phyloP scores from a whole-genome alignment of 306 rosid species.

The Luffa acutangula region DNA sequence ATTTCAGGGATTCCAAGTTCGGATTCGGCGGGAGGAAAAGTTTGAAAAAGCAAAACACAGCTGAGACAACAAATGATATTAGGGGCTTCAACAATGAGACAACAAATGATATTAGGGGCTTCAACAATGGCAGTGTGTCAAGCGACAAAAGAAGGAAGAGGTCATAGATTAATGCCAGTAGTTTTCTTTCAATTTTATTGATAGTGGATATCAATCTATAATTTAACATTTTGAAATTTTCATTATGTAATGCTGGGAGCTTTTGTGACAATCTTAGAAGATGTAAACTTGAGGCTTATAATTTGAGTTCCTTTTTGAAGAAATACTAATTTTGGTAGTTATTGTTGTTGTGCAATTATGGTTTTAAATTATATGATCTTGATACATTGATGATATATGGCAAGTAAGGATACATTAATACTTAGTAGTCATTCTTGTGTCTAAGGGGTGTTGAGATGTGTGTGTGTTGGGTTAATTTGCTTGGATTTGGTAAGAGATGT shows the following conservation, averaged over 20 bases:
- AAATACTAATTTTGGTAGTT: not conserved
- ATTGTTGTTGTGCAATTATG: not conserved
- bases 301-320: not conserved
- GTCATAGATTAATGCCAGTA: slow-evolving; percentile 5
- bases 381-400: too few species aligned
- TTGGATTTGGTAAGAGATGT: too few species aligned
- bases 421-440: too few species aligned
- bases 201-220: not conserved
- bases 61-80: slow-evolving; percentile 49
- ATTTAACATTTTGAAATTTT: not conserved
- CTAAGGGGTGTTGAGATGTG: too few species aligned
- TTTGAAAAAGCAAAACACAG: slow-evolving; percentile 52
- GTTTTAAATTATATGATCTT: not conserved
- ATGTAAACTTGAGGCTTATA: not conserved
- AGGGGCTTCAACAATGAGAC: slow-evolving; percentile 40
- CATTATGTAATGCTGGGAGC: not conserved
- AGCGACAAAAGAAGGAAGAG: slow-evolving; percentile 56
- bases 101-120: slow-evolving; percentile 36
- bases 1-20: slow-evolving; percentile 49
- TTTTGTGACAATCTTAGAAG: not conserved
- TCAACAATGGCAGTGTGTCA: slow-evolving; percentile 22
- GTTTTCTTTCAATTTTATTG: not conserved
- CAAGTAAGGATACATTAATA: too few species aligned
- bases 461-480: too few species aligned
- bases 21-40: slow-evolving; percentile 81